Percentiles rank a stretch among this genome's conserved stretches.
These are phyloP conservation scores for Pouteria glomerata DNA, from an alignment of 148 eudicot genomes.

Conservation along the genomic window DNA sequence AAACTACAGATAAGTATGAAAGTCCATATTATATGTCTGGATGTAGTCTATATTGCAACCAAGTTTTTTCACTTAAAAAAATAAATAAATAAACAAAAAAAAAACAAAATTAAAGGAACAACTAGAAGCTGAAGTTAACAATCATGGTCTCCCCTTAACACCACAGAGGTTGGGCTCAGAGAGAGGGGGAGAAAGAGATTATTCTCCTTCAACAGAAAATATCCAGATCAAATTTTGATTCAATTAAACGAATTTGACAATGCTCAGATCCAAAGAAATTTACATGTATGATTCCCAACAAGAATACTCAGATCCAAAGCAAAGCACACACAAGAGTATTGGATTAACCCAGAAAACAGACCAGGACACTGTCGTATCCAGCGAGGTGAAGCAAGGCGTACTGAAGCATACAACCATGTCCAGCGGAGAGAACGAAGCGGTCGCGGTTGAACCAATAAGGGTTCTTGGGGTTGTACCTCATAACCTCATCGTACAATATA, in stretches of 20 bases:
- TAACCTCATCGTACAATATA: conserved; percentile 79
- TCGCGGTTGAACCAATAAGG: conserved; percentile 93
- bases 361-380: conserved; percentile 86
- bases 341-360: background rate
- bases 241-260: background rate
- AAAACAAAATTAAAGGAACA: no score
- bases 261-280: no score
- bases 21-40: background rate
- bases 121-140: no score
- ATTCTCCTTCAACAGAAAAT: background rate
- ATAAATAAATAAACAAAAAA: background rate
- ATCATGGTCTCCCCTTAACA: no score
- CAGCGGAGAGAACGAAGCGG: conserved; percentile 89
- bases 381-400: conserved; percentile 94
- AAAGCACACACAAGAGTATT: background rate
- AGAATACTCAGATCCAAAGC: background rate
- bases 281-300: background rate
- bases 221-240: conserved; percentile 2
- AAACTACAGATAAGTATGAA: background rate
- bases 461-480: conserved; percentile 88
- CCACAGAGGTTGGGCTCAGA: no score
- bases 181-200: no score
- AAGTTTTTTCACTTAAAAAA: background rate
- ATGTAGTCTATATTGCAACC: background rate
- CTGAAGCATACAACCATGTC: conserved; percentile 96